phyloP scores from a whole-genome alignment of 805 yeast genomes.

The Danielia oregonensis region DNA sequence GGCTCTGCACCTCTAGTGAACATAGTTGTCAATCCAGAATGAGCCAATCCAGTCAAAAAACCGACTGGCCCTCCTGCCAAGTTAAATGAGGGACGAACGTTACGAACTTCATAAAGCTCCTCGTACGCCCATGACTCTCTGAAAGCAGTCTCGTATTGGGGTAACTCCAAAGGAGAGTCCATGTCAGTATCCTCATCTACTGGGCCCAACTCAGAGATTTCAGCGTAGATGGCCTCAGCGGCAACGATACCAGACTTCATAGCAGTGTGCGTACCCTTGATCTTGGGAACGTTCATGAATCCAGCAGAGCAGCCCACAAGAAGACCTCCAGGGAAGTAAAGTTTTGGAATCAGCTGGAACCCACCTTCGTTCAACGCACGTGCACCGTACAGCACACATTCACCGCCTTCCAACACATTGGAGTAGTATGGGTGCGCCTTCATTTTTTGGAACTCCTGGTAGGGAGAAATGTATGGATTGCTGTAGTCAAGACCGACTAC shows the following conservation, averaged over 20 bases:
- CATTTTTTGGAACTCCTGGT: constrained; percentile 92
- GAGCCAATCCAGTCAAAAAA: constrained; percentile 72
- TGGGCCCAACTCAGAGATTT: constrained; percentile 39
- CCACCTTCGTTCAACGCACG: constrained; percentile 98
- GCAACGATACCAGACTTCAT: constrained; percentile 95
- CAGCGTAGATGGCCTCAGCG: constrained; percentile 71
- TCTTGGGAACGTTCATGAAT: constrained; percentile 94
- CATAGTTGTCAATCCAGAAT: constrained; percentile 81
- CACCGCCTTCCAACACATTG: constrained; percentile 77
- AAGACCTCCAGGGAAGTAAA: constrained; percentile 94
- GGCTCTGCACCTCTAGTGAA: constrained; percentile 77
- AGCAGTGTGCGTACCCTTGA: constrained; percentile 97
- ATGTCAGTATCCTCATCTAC: constrained; percentile 41
- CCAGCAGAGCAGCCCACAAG: constrained; percentile 96
- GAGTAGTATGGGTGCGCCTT: constrained; percentile 86
- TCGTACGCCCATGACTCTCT: constrained; percentile 80
- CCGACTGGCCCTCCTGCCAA: constrained; percentile 53
- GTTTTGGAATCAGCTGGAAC: constrained; percentile 82
- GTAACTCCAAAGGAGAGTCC: constrained; percentile 46
- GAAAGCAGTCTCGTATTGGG: constrained; percentile 59
- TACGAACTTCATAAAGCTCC: constrained; percentile 81
- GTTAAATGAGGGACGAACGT: constrained; percentile 88
- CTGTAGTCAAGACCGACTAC: constrained; percentile 92
- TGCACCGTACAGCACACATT: constrained; percentile 91
- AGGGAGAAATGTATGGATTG: constrained; percentile 94